Conservation (phyloP, 78 protist genomes). For the Speleostelium caveatum region DNA sequence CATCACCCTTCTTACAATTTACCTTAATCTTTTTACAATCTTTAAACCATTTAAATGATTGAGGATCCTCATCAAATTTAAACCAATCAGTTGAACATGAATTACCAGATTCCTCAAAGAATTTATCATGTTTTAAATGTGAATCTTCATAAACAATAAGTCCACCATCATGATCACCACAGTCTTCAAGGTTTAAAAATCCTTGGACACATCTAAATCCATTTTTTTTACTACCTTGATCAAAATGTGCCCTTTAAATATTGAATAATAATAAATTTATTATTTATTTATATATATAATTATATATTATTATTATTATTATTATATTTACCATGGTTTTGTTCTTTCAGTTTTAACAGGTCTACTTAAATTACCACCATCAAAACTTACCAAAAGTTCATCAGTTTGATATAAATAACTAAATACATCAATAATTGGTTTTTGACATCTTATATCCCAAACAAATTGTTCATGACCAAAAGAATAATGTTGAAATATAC, state of each 20-base stretch:
- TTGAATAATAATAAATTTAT: too few relatives aligned
- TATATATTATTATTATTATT: too few relatives aligned
- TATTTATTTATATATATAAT: too few relatives aligned
- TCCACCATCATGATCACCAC: constrained; percentile 32
- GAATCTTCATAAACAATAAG: constrained; percentile 11
- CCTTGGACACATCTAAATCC: constrained; percentile 24
- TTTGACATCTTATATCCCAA: constrained; percentile 21
- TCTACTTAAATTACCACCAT: constrained; percentile 7
- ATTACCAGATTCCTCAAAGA: not conserved
- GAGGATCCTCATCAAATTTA: constrained; percentile 4
- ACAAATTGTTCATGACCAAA: constrained; percentile 38
- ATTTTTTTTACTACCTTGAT: constrained; percentile 1
- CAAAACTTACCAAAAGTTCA: constrained; percentile 10
- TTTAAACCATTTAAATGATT: not conserved
- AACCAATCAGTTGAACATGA: constrained; percentile 6
- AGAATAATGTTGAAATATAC: constrained; percentile 11
- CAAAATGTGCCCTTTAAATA: constrained; percentile 35
- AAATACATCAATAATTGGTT: constrained; percentile 15
- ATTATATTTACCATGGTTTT: constrained; percentile 10
- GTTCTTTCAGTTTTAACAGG: not conserved
- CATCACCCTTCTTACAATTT: constrained; percentile 2
- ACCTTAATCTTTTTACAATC: constrained; percentile 17
- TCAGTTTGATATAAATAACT: constrained; percentile 6
- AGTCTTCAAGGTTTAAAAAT: not conserved
- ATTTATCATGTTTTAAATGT: not conserved